Evolutionary conservation across 495 filamentous ascomycete genomes (phyloP).

Genomic region (Aspergillus incahuasiensis): DNA sequence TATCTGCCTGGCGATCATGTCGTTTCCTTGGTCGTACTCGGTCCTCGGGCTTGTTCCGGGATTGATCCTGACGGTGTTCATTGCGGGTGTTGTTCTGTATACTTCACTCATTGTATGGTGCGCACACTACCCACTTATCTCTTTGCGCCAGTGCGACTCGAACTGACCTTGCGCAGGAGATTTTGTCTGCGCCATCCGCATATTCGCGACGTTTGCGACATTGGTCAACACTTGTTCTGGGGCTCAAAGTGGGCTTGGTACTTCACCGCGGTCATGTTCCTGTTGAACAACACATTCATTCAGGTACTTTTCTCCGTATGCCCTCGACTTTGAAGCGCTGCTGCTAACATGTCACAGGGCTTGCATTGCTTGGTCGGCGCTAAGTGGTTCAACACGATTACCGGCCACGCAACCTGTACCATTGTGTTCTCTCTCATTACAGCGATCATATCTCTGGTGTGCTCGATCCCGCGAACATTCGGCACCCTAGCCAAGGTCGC

Average conservation of each 20-base stretch:
- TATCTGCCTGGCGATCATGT: conserved; percentile 92
- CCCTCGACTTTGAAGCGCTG: background rate
- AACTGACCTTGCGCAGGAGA: conserved; percentile 45
- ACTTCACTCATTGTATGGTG: conserved; percentile 76
- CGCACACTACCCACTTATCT: background rate
- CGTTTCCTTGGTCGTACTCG: conserved; percentile 86
- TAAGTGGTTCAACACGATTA: conserved; percentile 83
- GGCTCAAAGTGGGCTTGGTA: conserved; percentile 75
- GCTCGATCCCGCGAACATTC: conserved; percentile 80
- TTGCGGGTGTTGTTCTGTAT: conserved; percentile 72
- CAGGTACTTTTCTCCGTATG: conserved; percentile 39
- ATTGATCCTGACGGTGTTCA: conserved; percentile 72
- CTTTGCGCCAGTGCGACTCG: background rate
- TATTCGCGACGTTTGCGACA: conserved; percentile 84
- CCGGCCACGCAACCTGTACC: conserved; percentile 59
- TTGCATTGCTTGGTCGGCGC: conserved; percentile 76
- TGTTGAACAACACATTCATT: conserved; percentile 89
- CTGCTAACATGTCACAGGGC: conserved; percentile 40
- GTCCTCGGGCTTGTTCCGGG: conserved; percentile 82
- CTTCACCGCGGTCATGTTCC: conserved; percentile 79
- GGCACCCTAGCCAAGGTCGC: conserved; percentile 69
- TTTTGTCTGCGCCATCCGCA: conserved; percentile 85
- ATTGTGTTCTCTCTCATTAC: conserved; percentile 68
- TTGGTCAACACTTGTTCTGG: conserved; percentile 86
- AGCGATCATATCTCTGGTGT: conserved; percentile 65